phyloP scores from a whole-genome alignment of 108 stramenopile genomes.

The Nitzschia sp. region DNA sequence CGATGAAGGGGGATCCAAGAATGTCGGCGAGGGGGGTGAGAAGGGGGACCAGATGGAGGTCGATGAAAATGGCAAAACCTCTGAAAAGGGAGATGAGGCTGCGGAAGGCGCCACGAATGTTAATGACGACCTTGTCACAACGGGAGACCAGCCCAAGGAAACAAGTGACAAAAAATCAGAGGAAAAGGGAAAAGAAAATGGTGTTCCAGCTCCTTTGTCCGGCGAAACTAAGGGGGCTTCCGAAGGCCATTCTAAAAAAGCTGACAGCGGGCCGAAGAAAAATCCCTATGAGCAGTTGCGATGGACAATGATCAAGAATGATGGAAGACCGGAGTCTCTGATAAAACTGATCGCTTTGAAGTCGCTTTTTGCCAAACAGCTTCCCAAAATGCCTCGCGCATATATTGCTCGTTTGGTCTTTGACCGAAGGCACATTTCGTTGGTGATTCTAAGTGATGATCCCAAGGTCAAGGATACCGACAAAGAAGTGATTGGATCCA shows the following conservation, averaged over 20 bases:
- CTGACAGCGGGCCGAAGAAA: background rate
- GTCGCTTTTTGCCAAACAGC: constrained; percentile 93
- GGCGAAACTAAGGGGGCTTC: background rate
- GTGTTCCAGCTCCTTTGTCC: no score
- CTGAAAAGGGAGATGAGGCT: background rate
- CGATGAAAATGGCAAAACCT: background rate
- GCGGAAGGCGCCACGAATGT: background rate
- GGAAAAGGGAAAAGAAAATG: constrained; percentile 7
- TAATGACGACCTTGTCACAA: background rate
- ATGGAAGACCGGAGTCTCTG: constrained; percentile 76
- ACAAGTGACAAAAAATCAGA: background rate
- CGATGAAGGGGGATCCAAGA: background rate
- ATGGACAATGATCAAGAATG: constrained; percentile 77
- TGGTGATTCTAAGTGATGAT: constrained; percentile 83
- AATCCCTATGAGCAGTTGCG: constrained; percentile 64
- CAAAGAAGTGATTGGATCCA: constrained; percentile 94
- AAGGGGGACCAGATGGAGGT: background rate
- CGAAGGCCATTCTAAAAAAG: background rate
- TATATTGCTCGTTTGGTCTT: constrained; percentile 98
- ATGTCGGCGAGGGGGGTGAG: no score
- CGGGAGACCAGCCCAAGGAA: background rate
- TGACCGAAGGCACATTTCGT: constrained; percentile 89
- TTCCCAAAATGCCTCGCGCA: constrained; percentile 97
- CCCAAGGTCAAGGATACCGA: constrained; percentile 64
- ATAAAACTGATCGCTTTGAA: constrained; percentile 91